Base-by-base conservation (phyloP, 495 filamentous ascomycete species). In the Rhypophila decipiens region DNA sequence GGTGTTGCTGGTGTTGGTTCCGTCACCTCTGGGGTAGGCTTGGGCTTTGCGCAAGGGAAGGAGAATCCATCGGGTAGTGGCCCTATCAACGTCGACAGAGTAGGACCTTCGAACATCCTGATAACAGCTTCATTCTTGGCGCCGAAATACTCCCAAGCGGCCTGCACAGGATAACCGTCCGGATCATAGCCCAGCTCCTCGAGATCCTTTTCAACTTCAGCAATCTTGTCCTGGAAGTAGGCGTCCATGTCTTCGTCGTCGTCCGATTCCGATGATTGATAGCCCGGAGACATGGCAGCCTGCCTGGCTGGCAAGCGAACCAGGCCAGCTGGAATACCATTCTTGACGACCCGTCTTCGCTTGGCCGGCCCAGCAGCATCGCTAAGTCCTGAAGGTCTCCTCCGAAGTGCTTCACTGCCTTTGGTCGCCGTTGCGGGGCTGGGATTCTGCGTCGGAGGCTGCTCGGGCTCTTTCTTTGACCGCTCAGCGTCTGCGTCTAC, bases 231-330 rank as follows among this genome's bases (percentile, higher is more conserved):
- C 39, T 73, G 66, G 35, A 79, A 74, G 24, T 73, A 72, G 18
- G 71, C 69, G 21, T 72, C 73, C 41, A 78, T 66, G 24, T 76
- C 74, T 38, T 77, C 72, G 20, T 75, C 66, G n/a, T 61, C 73
- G 13, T 69, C 74, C n/a, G 73, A 76, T 34, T 75, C 73, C 3
- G 70, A 68, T 27, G 57, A 57, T 34, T 67, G 56, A 13, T 69
- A 65, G 0, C 56, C 39, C n/a, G 60, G 55, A 27, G 59, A 45
- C 4, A 52, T 20, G 7, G 50, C 47, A 4, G 42, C 35, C 48
- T 65, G 60, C 27, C 57, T 66, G 31, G 52, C 44, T 4, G 68
- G 66, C 21, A 66, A 22, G 27, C 56, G 56, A 8, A 60, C 27
- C 21, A 50, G 50, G 13, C 34, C 39, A 12, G 44, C 31, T 1